Percentiles rank a stretch among this genome's conserved stretches.
Evolutionary conservation across 2,329 filamentous ascomycete species (phyloP).

Genomic region (Aspergillus awamori): DNA sequence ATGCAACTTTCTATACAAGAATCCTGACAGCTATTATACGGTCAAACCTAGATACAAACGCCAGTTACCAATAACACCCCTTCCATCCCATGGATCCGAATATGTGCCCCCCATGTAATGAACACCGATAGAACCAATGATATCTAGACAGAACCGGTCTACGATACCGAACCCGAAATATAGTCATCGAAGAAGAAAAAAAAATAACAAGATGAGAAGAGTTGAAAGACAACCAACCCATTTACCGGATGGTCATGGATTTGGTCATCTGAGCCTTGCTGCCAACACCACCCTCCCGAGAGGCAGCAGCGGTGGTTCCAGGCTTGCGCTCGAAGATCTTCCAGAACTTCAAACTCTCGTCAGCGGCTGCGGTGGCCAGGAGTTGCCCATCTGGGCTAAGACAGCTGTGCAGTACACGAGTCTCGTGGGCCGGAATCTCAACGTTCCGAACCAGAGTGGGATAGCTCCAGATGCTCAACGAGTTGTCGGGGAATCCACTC

Average conservation of each 20-base stretch:
- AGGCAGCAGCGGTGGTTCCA: slow-evolving; percentile 65
- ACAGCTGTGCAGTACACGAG: slow-evolving; percentile 92
- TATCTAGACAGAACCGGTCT: slow-evolving; percentile 7
- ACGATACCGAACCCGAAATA: slow-evolving; percentile 5
- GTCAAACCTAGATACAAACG: slow-evolving; percentile 19
- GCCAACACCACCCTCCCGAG: slow-evolving; percentile 67
- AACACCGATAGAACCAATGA: slow-evolving; percentile 4
- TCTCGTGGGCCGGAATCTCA: slow-evolving; percentile 97
- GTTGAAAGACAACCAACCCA: slow-evolving; percentile 7
- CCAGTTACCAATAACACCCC: slow-evolving; percentile 3
- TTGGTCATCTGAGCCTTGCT: slow-evolving; percentile 85
- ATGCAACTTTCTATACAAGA: slow-evolving; percentile 13
- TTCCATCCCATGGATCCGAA: slow-evolving; percentile 4
- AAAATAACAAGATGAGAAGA: slow-evolving; percentile 11
- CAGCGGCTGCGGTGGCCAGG: slow-evolving; percentile 91
- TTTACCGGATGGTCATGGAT: slow-evolving; percentile 90
- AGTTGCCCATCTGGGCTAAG: slow-evolving; percentile 97
- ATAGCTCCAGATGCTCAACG: slow-evolving; percentile 98
- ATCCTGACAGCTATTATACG: slow-evolving; percentile 11
- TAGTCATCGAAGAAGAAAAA: slow-evolving; percentile 10
- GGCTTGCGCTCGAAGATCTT: slow-evolving; percentile 99
- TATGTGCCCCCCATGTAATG: slow-evolving; percentile 1
- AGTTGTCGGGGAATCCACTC: slow-evolving; percentile 98
- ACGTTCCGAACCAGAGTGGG: slow-evolving; percentile 95
- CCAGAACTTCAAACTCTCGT: slow-evolving; percentile 99